Evolutionary conservation across 768 basidiomycete genomes (phyloP).

Genomic region (Leucogyrophana mollusca): DNA sequence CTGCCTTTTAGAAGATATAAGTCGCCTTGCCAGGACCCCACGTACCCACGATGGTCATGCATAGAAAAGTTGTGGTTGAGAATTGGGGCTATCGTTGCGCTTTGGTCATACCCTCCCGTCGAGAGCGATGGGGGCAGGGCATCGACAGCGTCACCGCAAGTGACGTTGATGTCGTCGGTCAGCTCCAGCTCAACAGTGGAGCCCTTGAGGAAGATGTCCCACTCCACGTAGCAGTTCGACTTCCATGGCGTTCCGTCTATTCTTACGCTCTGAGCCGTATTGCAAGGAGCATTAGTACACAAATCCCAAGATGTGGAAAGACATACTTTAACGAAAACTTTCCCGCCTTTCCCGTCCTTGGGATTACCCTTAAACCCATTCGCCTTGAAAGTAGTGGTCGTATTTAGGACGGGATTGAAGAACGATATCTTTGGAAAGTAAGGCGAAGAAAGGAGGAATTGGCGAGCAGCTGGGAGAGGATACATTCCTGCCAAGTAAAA

Average conservation of each 20-base stretch:
- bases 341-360: conserved; percentile 46
- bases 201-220: conserved; percentile 56
- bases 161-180: conserved; percentile 49
- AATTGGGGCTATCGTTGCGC: too few relatives aligned
- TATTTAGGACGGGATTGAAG: conserved; percentile 56
- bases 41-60: too few relatives aligned
- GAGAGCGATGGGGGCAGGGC: conserved; percentile 62
- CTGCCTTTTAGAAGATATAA: too few relatives aligned
- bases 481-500: conserved; percentile 64
- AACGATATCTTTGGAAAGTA: conserved; percentile 62
- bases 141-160: conserved; percentile 46
- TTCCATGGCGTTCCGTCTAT: conserved; percentile 58
- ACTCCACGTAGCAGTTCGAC: conserved; percentile 65
- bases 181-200: conserved; percentile 54
- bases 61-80: too few relatives aligned
- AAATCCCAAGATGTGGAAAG: too few relatives aligned
- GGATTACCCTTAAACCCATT: conserved; percentile 55
- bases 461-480: conserved; percentile 59
- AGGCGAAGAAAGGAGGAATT: conserved; percentile 59
- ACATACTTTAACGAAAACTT: conserved; percentile 55
- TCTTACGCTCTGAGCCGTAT: conserved; percentile 43
- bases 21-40: too few relatives aligned
- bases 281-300: background rate
- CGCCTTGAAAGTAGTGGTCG: conserved; percentile 53
- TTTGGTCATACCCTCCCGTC: conserved; percentile 46